Evolutionary conservation across 176 grass and related monocot genomes (phyloP).

Genomic region (Leersia perrieri): DNA sequence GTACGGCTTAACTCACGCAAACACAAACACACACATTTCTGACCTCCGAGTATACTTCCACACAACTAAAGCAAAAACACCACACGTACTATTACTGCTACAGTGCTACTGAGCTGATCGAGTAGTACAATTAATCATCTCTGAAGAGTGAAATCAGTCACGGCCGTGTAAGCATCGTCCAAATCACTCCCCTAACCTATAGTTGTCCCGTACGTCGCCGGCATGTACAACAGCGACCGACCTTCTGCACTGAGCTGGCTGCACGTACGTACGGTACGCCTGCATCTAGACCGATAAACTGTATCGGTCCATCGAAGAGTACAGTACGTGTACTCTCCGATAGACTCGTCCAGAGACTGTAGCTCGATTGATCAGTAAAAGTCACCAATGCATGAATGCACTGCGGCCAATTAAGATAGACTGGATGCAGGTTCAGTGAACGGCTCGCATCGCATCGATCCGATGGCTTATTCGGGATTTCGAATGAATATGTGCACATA

Average conservation of each 20-base stretch:
- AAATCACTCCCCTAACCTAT: not conserved
- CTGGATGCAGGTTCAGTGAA: not conserved
- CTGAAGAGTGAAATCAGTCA: too few relatives aligned
- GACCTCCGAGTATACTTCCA: not conserved
- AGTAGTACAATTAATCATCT: too few relatives aligned
- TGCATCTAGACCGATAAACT: not conserved
- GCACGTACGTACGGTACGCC: too few relatives aligned
- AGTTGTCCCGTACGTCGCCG: not conserved
- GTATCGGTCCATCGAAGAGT: not conserved
- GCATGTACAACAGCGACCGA: not conserved
- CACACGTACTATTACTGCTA: too few relatives aligned
- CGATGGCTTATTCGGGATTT: too few relatives aligned
- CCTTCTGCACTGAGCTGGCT: not conserved
- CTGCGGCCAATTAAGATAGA: not conserved
- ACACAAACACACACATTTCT: too few relatives aligned
- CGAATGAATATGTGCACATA: too few relatives aligned
- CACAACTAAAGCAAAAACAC: not conserved
- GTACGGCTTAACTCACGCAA: not conserved
- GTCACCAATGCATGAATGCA: not conserved
- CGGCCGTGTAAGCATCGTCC: too few relatives aligned
- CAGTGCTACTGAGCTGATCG: too few relatives aligned
- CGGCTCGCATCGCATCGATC: not conserved
- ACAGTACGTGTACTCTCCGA: too few relatives aligned
- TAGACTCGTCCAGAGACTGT: not conserved
- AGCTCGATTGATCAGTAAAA: not conserved